A percentile compares a stretch with the other conserved stretches of the same genome.
Conservation (phyloP, 768 basidiomycete genomes). For the Lentinula boryana region DNA sequence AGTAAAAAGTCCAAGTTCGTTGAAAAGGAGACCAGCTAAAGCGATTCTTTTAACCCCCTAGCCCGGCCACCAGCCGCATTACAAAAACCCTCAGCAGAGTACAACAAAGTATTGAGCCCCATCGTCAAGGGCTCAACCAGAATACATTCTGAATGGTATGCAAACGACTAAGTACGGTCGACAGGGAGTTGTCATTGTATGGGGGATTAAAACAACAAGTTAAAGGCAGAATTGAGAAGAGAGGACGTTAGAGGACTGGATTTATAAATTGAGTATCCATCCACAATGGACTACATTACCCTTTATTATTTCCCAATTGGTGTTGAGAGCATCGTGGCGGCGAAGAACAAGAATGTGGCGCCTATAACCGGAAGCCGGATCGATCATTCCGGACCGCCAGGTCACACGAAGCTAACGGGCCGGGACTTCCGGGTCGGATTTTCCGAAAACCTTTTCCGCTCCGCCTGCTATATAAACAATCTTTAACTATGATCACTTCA, state of each 20-base stretch:
- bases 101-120: neutral
- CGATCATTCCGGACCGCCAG: neutral
- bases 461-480: neutral
- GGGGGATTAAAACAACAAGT: neutral
- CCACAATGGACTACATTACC: neutral
- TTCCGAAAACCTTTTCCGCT: neutral
- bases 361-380: neutral
- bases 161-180: neutral
- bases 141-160: neutral
- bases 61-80: neutral
- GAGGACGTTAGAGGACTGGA: neutral
- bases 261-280: neutral
- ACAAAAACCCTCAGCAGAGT: neutral
- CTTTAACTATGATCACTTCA: neutral
- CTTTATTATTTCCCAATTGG: neutral
- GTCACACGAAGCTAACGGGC: neutral
- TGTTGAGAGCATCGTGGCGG: constrained; percentile 3
- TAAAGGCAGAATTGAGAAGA: too few species aligned
- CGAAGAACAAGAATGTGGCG: neutral
- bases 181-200: neutral
- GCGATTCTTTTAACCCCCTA: neutral
- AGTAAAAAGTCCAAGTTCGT: neutral
- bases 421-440: neutral
- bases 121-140: neutral
- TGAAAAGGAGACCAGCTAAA: neutral